Evolutionary conservation across 139 green algal species (phyloP).

Genomic region (Ostreobium quekettii): DNA sequence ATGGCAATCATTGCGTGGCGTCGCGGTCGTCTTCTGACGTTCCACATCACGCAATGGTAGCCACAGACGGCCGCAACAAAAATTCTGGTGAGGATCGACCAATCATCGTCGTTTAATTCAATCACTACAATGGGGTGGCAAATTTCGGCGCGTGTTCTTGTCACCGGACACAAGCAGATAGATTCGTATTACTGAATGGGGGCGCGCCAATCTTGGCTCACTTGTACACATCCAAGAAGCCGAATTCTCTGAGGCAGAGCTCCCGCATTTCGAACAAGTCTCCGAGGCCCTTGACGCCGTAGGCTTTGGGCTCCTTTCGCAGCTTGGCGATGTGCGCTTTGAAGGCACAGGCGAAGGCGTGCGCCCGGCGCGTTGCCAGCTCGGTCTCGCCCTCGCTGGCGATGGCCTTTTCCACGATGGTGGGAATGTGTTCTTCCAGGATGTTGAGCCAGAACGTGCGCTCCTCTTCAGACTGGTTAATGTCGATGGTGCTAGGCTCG

Average conservation of each 20-base stretch:
- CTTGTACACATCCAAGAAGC: conserved; percentile 90
- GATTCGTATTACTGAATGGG: too few species aligned
- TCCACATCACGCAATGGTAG: too few species aligned
- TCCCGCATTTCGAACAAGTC: conserved; percentile 95
- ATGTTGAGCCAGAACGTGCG: conserved; percentile 81
- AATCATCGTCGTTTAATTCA: too few species aligned
- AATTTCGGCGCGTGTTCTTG: too few species aligned
- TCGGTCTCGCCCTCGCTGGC: conserved; percentile 43
- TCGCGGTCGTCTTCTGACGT: too few species aligned
- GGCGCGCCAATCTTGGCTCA: too few species aligned
- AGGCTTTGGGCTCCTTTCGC: conserved; percentile 61
- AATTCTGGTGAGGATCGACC: too few species aligned
- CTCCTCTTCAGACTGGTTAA: conserved; percentile 62
- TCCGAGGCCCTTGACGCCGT: conserved; percentile 77
- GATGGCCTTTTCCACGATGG: conserved; percentile 71
- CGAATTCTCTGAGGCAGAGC: conserved; percentile 93
- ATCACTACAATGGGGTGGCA: too few species aligned
- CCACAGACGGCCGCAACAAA: too few species aligned
- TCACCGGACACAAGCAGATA: too few species aligned
- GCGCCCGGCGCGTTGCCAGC: conserved; percentile 45
- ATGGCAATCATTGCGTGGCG: too few species aligned
- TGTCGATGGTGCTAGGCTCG: conserved; percentile 84
- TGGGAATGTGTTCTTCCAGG: conserved; percentile 62
- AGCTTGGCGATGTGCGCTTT: conserved; percentile 68
- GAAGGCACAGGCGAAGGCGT: conserved; percentile 73